Evolutionary conservation across 257 asterid genomes (phyloP), one percentile per base, ranked within the genome.

Genomic region (Solanum tarapatanum): DNA sequence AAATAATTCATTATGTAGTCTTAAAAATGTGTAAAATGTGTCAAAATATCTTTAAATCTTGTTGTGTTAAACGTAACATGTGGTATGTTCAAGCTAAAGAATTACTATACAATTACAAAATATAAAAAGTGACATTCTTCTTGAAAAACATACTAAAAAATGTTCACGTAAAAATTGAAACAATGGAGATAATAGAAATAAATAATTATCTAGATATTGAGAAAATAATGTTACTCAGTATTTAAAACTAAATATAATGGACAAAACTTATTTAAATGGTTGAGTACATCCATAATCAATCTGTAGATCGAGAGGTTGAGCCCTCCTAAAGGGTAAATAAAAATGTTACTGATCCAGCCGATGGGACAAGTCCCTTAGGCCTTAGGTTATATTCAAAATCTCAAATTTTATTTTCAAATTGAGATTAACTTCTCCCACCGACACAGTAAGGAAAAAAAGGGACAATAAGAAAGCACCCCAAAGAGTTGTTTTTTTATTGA

Each of bases 1-100:
- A n/a, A 11, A 1, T 0, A 23, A 8, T 0, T 13, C 6, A 24
- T 69, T 8, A 26, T 28, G 11, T 69, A 1, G 0, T 69, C 11
- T 13, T 69, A 70, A 68, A 26, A 6, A 5, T 10, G 17, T 66
- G 7, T 24, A 66, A 11, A 26, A 24, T 68, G 10, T 68, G 3
- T 5, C 3, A 68, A 26, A 26, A 68, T 68, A 26, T 68, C 35
- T 6, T 69, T 69, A 6, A 69, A 6, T 69, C 10, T 28, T 28
- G 11, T 28, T 1, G 16, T 30, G 5, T 69, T 28, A 28, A 70
- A 70, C 23, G 8, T 69, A 9, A 13, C 2, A 30, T 7, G 5
- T 30, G 76, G n/a, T 4, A 30, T 30, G n/a, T 30, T 70, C 73
- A 33, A 28, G 11, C n/a, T 13, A 70, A 30, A 70, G 2, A 30